Base-by-base conservation (phyloP, 192 early-diverging fungal species). In the Phlyctochytrium bullatum region DNA sequence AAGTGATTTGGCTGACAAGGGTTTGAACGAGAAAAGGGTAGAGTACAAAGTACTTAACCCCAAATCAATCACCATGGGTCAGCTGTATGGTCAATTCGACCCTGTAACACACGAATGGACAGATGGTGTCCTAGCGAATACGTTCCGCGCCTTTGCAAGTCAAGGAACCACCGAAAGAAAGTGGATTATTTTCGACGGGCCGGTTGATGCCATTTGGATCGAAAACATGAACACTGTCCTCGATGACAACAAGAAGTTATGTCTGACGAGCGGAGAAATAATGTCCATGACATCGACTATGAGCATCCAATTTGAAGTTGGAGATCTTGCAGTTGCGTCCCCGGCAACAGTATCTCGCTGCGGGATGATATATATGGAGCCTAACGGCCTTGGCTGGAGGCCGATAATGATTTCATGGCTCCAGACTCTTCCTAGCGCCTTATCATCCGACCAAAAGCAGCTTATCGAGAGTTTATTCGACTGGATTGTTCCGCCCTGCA, bases 191-290 rank as follows among this genome's bases (percentile, higher is more conserved):
- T 86, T 86, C 69, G 84, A 86, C 58, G 84, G 84, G 24, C 84
- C 84, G 0, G 84, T 86, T 34, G 84, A 86, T 53, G 84, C 84
- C 16, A 80, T 86, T 32, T 86, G 84, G 84, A 86, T 86, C 62
- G 84, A 86, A 67, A 86, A 86, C 66, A 86, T 86, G 84, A 84
- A 84, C 68, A 86, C 83, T 2, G 84, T 86, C 2, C 74, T 86
- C 1, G 84, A 86, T 62, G 84, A 86, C 64, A 86, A 86, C 74
- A 86, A 86, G 64, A 79, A 84, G 56, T 76, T 86, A 2, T 86
- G 84, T 64, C 65, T 86, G 50, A 86, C 82, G 23, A 78, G 73
- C 64, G 84, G 84, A 12, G 84, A 86, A 51, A 83, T 83, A 58
- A 86, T 86, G 76, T 73, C 75, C 12, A 81, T 86, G 77, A 68